These are phyloP conservation scores for Alternaria ventricosa DNA, from an alignment of 2,329 filamentous ascomycete species.

Conservation along the genomic window DNA sequence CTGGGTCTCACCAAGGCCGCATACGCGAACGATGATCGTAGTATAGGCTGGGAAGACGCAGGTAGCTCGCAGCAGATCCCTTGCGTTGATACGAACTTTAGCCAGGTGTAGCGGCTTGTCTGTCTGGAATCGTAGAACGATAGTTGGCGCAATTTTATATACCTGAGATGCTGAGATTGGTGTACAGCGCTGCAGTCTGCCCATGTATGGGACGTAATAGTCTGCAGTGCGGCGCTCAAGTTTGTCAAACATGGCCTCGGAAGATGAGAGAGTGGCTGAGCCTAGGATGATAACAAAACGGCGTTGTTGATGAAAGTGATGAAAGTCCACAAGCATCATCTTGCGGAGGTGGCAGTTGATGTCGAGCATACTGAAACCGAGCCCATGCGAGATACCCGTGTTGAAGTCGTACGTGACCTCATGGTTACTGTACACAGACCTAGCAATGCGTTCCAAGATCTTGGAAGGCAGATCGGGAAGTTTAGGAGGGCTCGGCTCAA, in stretches of 20 bases:
- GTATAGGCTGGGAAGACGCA: background rate
- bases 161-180: background rate
- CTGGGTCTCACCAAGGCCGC: background rate
- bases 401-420: background rate
- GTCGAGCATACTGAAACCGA: background rate
- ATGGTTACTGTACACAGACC: fast-evolving
- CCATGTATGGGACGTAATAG: too few relatives aligned
- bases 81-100: background rate
- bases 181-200: background rate
- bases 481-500: fast-evolving
- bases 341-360: background rate
- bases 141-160: background rate
- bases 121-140: background rate
- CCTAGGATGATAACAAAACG: too few relatives aligned
- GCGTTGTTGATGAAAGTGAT: too few relatives aligned
- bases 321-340: too few relatives aligned
- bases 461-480: background rate
- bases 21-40: background rate
- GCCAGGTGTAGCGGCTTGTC: fast-evolving
- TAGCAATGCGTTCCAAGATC: too few relatives aligned
- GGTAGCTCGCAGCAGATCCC: background rate
- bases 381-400: background rate
- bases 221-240: background rate
- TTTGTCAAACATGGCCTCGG: fast-evolving
- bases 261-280: too few relatives aligned